These are phyloP conservation scores for Beta corolliflora DNA, from an alignment of 179 eudicot genomes.

Conservation along the genomic window DNA sequence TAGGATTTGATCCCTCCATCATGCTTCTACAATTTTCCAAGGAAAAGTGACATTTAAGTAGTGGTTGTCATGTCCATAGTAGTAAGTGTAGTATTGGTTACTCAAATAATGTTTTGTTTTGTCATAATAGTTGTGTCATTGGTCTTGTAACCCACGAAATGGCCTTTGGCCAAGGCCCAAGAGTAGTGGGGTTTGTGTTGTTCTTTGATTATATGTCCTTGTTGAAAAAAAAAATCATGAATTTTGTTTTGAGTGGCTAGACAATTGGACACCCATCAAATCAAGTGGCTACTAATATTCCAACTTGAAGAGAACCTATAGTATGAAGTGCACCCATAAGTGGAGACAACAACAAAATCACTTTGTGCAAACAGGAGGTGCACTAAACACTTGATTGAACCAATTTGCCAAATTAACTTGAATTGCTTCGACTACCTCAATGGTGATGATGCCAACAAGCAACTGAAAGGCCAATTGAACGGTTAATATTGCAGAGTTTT, in stretches of 20 bases:
- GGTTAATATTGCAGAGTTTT: not conserved
- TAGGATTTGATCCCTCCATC: no score
- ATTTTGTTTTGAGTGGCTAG: not conserved
- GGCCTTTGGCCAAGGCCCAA: no score
- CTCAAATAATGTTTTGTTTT: no score
- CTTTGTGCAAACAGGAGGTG: not conserved
- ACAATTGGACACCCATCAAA: not conserved
- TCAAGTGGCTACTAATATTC: not conserved
- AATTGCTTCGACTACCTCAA: not conserved
- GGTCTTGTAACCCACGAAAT: no score
- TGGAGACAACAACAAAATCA: not conserved
- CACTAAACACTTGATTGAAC: conserved; percentile 2
- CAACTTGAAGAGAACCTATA: not conserved
- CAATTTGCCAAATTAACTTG: not conserved
- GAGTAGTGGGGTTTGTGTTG: no score
- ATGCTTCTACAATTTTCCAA: no score
- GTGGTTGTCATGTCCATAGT: no score
- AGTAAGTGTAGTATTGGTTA: no score
- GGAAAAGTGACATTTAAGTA: no score
- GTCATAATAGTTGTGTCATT: no score
- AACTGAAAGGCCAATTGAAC: conserved; percentile 1
- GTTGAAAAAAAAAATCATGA: not conserved
- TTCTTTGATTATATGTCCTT: no score
- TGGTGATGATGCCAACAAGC: not conserved
- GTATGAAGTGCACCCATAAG: not conserved